Percentiles rank a stretch among this genome's conserved stretches.
Evolutionary conservation across 176 grass and related monocot species (phyloP).

Genomic region (Melocanna baccifera): DNA sequence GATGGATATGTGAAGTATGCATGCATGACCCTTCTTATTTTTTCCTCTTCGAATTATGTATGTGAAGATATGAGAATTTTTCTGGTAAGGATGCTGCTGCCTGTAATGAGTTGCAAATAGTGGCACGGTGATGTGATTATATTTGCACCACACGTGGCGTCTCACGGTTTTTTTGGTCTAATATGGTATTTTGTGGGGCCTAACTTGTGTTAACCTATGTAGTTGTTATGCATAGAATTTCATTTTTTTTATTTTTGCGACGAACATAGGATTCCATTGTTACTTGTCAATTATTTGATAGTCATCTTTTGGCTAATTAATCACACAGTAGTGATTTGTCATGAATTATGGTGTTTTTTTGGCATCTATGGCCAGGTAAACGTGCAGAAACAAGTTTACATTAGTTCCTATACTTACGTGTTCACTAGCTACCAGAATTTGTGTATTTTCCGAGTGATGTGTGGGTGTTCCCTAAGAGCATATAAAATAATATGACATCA

Average conservation of each 20-base stretch:
- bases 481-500: too few relatives aligned
- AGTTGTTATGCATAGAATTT: background rate
- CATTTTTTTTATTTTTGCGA: too few relatives aligned
- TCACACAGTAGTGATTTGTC: background rate
- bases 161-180: background rate
- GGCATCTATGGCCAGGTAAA: background rate
- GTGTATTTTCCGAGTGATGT: background rate
- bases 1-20: background rate
- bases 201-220: background rate
- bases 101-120: slow-evolving; percentile 7
- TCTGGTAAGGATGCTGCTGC: background rate
- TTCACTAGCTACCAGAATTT: background rate
- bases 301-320: background rate
- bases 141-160: background rate
- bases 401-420: background rate
- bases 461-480: background rate
- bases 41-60: slow-evolving; percentile 14
- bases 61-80: background rate
- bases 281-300: background rate
- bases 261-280: background rate
- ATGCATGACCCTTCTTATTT: background rate
- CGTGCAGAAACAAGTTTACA: background rate
- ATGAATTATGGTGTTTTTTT: background rate
- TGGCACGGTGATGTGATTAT: background rate
- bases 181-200: background rate